Percentiles rank a stretch among this genome's conserved stretches.
Conservation (phyloP, 768 basidiomycete genomes). For the Cantharellus cinnabarinus region DNA sequence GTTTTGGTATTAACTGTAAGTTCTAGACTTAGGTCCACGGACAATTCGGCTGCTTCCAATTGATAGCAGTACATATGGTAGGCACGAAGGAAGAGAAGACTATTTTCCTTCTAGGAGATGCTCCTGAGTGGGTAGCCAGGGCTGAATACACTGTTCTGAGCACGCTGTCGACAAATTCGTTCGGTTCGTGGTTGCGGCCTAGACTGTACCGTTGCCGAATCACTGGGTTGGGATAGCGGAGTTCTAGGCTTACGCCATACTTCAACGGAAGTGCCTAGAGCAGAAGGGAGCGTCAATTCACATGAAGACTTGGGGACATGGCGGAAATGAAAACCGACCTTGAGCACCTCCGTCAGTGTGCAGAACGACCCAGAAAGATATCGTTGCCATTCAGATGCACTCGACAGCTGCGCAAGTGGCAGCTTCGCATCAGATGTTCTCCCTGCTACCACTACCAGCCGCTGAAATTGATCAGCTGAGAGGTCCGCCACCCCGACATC, state of each 20-base stretch:
- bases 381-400: conserved; percentile 18
- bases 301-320: neutral
- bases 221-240: conserved; percentile 48
- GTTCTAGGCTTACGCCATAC: conserved; percentile 62
- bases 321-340: conserved; percentile 26
- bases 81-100: conserved; percentile 88
- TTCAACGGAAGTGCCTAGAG: conserved; percentile 16
- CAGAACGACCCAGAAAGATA: conserved; percentile 26
- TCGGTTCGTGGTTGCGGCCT: conserved; percentile 44
- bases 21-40: neutral
- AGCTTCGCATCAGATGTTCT: conserved; percentile 19
- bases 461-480: conserved; percentile 59
- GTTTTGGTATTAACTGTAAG: neutral
- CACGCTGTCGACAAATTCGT: conserved; percentile 67
- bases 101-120: conserved; percentile 38
- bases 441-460: conserved; percentile 34
- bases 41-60: conserved; percentile 99
- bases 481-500: conserved; percentile 72
- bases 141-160: conserved; percentile 65
- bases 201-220: conserved; percentile 25
- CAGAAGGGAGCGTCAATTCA: neutral
- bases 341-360: conserved; percentile 53
- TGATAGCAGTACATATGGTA: conserved; percentile 71
- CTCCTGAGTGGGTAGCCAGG: conserved; percentile 13
- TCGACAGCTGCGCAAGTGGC: neutral